Percentiles rank a stretch among this genome's conserved stretches.
These are phyloP conservation scores for Fragilaria crotonensis DNA, from an alignment of 108 stramenopile genomes.

Conservation along the genomic window DNA sequence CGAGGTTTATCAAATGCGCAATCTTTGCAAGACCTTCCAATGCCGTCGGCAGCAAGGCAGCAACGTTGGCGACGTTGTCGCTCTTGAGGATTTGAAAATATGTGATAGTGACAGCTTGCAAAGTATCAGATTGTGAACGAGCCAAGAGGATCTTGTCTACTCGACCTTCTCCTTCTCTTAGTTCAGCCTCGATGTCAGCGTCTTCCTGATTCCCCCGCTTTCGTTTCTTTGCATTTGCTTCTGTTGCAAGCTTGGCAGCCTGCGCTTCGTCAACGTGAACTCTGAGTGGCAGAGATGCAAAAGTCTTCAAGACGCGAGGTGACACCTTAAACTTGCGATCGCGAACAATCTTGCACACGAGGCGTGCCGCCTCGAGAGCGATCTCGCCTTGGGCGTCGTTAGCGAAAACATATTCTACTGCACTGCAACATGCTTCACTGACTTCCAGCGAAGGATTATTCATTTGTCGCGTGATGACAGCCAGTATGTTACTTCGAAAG, in stretches of 20 bases:
- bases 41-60: conserved; percentile 54
- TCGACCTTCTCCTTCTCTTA: conserved; percentile 72
- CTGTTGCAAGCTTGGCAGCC: conserved; percentile 62
- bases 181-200: conserved; percentile 67
- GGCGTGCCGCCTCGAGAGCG: conserved; percentile 66
- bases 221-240: conserved; percentile 62
- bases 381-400: conserved; percentile 75
- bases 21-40: conserved; percentile 81
- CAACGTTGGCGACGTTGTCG: conserved; percentile 15
- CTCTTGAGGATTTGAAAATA: conserved; percentile 83
- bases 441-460: conserved; percentile 55
- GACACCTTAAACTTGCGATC: conserved; percentile 44
- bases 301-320: conserved; percentile 59
- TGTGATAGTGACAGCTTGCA: conserved; percentile 67
- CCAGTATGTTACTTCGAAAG: conserved; percentile 72
- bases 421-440: conserved; percentile 52
- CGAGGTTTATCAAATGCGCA: conserved; percentile 81
- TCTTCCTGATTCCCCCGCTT: conserved; percentile 52
- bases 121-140: conserved; percentile 62
- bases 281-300: conserved; percentile 61
- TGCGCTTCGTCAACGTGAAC: conserved; percentile 80
- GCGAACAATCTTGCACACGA: conserved; percentile 64
- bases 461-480: conserved; percentile 56
- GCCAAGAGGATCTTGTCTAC: conserved; percentile 73
- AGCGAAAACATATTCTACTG: conserved; percentile 51